Conservation (phyloP, 345 rosid genomes). For the Punica granatum region DNA sequence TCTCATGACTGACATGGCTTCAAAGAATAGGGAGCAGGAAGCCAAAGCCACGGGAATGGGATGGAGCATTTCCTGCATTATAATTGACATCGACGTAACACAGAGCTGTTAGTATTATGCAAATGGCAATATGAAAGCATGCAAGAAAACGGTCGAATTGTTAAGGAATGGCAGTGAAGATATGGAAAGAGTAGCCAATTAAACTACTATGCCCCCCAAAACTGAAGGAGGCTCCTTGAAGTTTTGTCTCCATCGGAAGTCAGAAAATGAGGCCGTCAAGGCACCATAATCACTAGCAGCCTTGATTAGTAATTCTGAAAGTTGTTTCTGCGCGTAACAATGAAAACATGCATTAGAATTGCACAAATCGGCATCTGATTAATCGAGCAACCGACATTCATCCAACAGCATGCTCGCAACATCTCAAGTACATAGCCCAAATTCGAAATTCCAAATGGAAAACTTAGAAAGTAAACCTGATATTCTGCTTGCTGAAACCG, state of each 20-base stretch:
- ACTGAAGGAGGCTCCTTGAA: conserved; percentile 95
- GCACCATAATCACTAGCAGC: conserved; percentile 98
- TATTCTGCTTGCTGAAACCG: conserved; percentile 99
- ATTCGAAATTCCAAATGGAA: too few relatives aligned
- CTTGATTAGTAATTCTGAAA: conserved; percentile 88
- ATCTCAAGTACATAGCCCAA: not conserved
- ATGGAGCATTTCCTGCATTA: conserved; percentile 84
- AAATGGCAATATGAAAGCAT: not conserved
- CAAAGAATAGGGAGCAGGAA: conserved; percentile 91
- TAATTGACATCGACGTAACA: not conserved
- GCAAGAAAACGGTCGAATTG: not conserved
- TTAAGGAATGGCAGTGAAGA: not conserved
- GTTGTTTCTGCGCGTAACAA: conserved; percentile 65
- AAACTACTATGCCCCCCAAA: conserved; percentile 75
- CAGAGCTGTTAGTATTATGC: not conserved
- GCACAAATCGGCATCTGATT: too few relatives aligned
- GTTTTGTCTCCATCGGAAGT: conserved; percentile 97
- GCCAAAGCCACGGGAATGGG: conserved; percentile 99
- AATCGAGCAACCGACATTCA: not conserved
- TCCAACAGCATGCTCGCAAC: not conserved
- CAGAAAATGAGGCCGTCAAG: conserved; percentile 81
- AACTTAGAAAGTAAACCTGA: conserved; percentile 44
- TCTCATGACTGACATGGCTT: conserved; percentile 99
- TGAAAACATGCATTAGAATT: conserved; percentile 2
- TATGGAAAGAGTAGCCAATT: not conserved